These are phyloP conservation scores for Trichoderma atroviride DNA, from an alignment of 2,329 filamentous ascomycete species.

Conservation along the genomic window DNA sequence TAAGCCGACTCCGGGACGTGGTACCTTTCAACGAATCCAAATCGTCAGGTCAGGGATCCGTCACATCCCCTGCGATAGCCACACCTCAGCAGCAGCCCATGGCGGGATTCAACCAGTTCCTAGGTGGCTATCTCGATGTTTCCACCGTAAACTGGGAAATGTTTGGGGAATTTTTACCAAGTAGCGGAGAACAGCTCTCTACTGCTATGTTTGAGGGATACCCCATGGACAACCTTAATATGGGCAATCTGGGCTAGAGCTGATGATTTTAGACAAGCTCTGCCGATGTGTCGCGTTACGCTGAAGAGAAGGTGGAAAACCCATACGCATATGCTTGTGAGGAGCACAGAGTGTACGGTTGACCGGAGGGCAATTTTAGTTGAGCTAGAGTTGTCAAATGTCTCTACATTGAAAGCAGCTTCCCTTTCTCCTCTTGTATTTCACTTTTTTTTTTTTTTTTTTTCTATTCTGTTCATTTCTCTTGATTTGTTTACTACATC, in stretches of 20 bases:
- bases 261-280: not conserved
- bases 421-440: not conserved
- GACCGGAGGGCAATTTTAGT: not conserved
- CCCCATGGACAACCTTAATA: constrained; percentile 28
- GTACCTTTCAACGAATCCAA: constrained; percentile 46
- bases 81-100: constrained; percentile 31
- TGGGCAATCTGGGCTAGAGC: constrained; percentile 10
- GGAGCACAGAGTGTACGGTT: not conserved
- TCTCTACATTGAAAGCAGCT: not conserved
- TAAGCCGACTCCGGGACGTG: constrained; percentile 48
- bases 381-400: not conserved
- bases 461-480: not conserved
- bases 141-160: constrained; percentile 51
- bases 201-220: constrained; percentile 40
- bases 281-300: not conserved
- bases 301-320: not conserved
- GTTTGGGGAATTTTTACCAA: constrained; percentile 41
- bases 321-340: not conserved
- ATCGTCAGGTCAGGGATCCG: constrained; percentile 37
- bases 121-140: constrained; percentile 50
- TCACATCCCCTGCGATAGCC: constrained; percentile 35
- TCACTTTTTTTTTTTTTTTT: not conserved
- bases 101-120: constrained; percentile 47
- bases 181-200: constrained; percentile 36
- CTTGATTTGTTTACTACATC: not conserved